These are phyloP conservation scores for Plasmodium blacklocki DNA, from an alignment of 169 alveolate species.

Conservation along the genomic window DNA sequence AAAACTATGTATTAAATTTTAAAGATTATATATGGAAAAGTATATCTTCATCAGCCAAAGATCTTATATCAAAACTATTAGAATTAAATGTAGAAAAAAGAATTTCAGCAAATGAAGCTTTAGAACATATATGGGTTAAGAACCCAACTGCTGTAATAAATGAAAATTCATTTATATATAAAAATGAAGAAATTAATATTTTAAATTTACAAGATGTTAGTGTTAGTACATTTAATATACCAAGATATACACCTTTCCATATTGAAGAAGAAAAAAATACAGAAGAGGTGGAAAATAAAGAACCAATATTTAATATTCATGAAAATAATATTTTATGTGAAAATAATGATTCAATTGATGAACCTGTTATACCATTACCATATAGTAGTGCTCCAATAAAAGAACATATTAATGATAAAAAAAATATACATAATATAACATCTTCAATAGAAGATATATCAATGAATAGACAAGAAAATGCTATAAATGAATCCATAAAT, in stretches of 20 bases:
- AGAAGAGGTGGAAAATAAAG: constrained; percentile 32
- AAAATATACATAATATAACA: neutral
- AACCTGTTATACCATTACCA: constrained; percentile 63
- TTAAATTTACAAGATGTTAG: constrained; percentile 72
- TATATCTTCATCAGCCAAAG: constrained; percentile 88
- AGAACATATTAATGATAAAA: constrained; percentile 24
- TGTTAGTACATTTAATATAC: constrained; percentile 77
- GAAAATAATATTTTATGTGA: constrained; percentile 46
- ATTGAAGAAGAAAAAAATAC: constrained; percentile 36
- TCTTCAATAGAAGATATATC: neutral
- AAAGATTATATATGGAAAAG: constrained; percentile 88
- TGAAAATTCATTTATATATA: constrained; percentile 79
- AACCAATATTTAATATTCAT: constrained; percentile 23
- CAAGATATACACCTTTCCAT: constrained; percentile 62
- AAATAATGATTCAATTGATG: constrained; percentile 58
- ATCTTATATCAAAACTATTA: constrained; percentile 79
- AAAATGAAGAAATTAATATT: constrained; percentile 71
- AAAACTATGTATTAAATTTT: constrained; percentile 80
- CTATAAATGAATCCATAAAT: neutral
- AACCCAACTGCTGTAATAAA: constrained; percentile 90
- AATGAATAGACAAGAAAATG: neutral
- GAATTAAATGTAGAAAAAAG: constrained; percentile 84
- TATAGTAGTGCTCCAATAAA: constrained; percentile 57
- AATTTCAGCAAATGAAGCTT: constrained; percentile 88
- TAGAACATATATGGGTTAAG: constrained; percentile 90